Conservation (phyloP, 2,329 filamentous ascomycete genomes). For the Colletotrichum agaves region DNA sequence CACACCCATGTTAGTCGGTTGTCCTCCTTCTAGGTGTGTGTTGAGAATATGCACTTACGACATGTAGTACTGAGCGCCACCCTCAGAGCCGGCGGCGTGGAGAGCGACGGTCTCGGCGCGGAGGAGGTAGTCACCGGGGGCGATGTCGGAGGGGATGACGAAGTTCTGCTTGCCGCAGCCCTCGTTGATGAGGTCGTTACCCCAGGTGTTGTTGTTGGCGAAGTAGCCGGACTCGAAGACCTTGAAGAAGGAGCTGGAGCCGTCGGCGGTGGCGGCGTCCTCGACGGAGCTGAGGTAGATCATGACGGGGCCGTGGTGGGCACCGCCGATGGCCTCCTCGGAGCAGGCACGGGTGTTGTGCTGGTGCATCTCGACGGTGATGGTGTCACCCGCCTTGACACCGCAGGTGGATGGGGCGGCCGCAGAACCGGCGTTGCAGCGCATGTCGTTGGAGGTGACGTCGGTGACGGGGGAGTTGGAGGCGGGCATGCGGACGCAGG, state of each 20-base stretch:
- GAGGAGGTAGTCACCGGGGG: slow-evolving; percentile 63
- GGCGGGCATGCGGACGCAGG: slow-evolving; percentile 38
- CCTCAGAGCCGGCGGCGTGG: slow-evolving; percentile 52
- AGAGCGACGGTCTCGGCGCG: slow-evolving; percentile 66
- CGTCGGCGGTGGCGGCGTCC: slow-evolving; percentile 56
- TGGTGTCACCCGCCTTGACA: slow-evolving; percentile 47
- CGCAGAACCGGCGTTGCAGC: slow-evolving; percentile 54
- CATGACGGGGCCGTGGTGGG: slow-evolving; percentile 62
- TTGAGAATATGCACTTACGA: neutral
- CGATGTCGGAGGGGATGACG: slow-evolving; percentile 56
- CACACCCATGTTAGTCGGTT: slow-evolving; percentile 43
- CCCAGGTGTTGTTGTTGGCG: slow-evolving; percentile 37
- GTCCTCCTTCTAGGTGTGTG: too few relatives aligned
- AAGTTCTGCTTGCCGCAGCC: slow-evolving; percentile 37
- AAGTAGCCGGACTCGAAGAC: slow-evolving; percentile 56
- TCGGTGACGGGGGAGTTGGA: slow-evolving; percentile 55
- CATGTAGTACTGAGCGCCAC: slow-evolving; percentile 53
- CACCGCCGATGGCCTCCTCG: slow-evolving; percentile 62
- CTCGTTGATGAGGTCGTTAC: slow-evolving; percentile 38
- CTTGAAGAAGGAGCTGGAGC: slow-evolving; percentile 62
- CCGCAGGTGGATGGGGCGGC: slow-evolving; percentile 44
- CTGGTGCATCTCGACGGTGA: slow-evolving; percentile 61
- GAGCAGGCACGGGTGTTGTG: slow-evolving; percentile 53
- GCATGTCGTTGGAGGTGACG: slow-evolving; percentile 52
- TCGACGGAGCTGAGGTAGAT: slow-evolving; percentile 60